Base-by-base conservation (phyloP, 75 land plant species). In the Pinus tabuliformis region DNA sequence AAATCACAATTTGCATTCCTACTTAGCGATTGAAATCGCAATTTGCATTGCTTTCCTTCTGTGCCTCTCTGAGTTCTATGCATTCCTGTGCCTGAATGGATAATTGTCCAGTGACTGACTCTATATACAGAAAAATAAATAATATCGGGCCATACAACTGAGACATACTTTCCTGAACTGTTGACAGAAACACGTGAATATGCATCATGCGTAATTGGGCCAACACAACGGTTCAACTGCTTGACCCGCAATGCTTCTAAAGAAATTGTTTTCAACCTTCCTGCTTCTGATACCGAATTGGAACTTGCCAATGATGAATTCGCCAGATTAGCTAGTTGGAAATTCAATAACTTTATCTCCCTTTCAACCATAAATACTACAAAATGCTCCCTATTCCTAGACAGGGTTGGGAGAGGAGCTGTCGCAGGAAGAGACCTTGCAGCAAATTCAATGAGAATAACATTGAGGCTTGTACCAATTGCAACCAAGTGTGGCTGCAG, bases 401-500 rank as follows among this genome's bases (percentile, higher is more conserved):
- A 76, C 59, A 88, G 83, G 42, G 93, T 82, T 75, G 91, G 90
- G 28, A 96, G 78, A 42, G 99, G 86, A 77, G 88, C 90, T 30
- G 90, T 91, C 36, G 99, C 82, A 66, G 99, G 99, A 56, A 96
- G 88, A 73, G 99, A 87, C 81, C 81, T 87, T 22, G 91, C 77
- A 84, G 92, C 99, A 89, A 96, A 90, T 78, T 96, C 99, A 76
- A 93, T 90, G 22, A 96, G 78, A 76, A 96, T 92, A 56, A 96
- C 87, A 64, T 97, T 97, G 82, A 94, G 74, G 76, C 92, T 96
- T 77, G 99, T 94, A 17, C 95, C 97, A 72, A 88, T 90, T 17
- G 97, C 97, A 83, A 96, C 99, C 78, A 96, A 85, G 76, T 96
- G 99, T 66, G 99, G 99, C 58, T 94, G 99, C 63, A 96, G 81